Evolutionary conservation across 495 filamentous ascomycete species (phyloP).

Genomic region (Penicillium silybi): DNA sequence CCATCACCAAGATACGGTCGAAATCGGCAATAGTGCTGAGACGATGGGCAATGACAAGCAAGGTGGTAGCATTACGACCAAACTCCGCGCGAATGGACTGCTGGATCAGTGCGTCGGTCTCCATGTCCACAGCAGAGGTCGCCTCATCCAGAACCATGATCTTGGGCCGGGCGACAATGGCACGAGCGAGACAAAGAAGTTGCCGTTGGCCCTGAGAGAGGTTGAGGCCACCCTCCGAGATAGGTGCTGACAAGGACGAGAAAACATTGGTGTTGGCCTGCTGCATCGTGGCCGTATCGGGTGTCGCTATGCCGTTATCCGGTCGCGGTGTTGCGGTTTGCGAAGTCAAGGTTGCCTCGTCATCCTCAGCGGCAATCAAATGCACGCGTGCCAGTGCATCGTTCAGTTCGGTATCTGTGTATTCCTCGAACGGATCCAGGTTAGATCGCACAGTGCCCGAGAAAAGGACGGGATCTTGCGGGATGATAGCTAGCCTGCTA

Average conservation of each 20-base stretch:
- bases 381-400: conserved; percentile 76
- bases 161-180: conserved; percentile 73
- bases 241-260: conserved; percentile 53
- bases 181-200: conserved; percentile 82
- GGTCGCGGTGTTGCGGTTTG: conserved; percentile 25
- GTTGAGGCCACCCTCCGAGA: conserved; percentile 74
- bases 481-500: conserved; percentile 76
- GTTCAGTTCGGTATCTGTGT: conserved; percentile 65
- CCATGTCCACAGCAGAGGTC: conserved; percentile 84
- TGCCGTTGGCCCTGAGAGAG: conserved; percentile 87
- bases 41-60: conserved; percentile 86
- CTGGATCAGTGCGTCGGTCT: conserved; percentile 79
- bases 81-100: conserved; percentile 79
- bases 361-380: conserved; percentile 46
- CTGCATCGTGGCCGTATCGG: conserved; percentile 17
- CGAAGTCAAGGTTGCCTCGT: conserved; percentile 32
- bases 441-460: conserved; percentile 80
- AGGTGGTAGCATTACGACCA: conserved; percentile 58
- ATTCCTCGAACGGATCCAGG: conserved; percentile 74
- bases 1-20: conserved; percentile 78
- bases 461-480: conserved; percentile 83
- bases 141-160: conserved; percentile 91
- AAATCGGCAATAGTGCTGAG: conserved; percentile 84
- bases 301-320: conserved; percentile 22
- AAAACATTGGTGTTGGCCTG: conserved; percentile 61